A percentile compares a stretch with the other conserved stretches of the same genome.
Evolutionary conservation across 805 yeast genomes (phyloP).

Genomic region (Kazachstania bromeliacearum): DNA sequence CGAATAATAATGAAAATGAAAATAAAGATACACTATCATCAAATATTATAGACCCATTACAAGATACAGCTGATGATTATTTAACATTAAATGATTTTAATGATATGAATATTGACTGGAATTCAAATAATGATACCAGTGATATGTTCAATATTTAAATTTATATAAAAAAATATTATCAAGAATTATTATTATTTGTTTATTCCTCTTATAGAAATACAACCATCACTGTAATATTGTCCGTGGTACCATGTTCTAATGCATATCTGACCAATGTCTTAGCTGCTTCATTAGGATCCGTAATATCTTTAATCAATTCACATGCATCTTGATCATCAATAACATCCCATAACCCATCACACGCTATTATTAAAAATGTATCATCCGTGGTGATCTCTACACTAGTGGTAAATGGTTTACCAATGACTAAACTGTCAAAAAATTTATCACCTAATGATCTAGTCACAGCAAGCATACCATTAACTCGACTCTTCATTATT

Average conservation of each 20-base stretch:
- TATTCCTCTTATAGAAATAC: conserved; percentile 31
- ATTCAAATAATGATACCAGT: conserved; percentile 18
- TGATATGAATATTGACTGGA: conserved; percentile 30
- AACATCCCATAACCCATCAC: conserved; percentile 98
- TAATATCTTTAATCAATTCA: conserved; percentile 46
- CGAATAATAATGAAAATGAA: conserved; percentile 3
- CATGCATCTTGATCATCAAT: conserved; percentile 79
- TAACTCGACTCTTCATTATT: conserved; percentile 82
- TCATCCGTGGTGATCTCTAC: conserved; percentile 60
- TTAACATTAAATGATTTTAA: conserved; percentile 30
- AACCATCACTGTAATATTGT: conserved; percentile 90
- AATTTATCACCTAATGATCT: conserved; percentile 90
- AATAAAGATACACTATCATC: neutral
- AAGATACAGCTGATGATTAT: conserved; percentile 24
- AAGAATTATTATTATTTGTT: neutral
- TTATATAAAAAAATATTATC: conserved; percentile 2
- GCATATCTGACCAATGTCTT: conserved; percentile 62
- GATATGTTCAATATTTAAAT: conserved; percentile 5
- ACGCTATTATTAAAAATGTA: conserved; percentile 78
- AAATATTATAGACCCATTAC: conserved; percentile 5
- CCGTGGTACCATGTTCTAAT: conserved; percentile 69
- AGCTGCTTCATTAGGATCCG: conserved; percentile 59
- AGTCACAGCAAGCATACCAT: conserved; percentile 92
- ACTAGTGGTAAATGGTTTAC: conserved; percentile 85
- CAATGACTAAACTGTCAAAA: conserved; percentile 80